Conservation (phyloP, 495 filamentous ascomycete genomes). For the Trichoderma erinaceum region DNA sequence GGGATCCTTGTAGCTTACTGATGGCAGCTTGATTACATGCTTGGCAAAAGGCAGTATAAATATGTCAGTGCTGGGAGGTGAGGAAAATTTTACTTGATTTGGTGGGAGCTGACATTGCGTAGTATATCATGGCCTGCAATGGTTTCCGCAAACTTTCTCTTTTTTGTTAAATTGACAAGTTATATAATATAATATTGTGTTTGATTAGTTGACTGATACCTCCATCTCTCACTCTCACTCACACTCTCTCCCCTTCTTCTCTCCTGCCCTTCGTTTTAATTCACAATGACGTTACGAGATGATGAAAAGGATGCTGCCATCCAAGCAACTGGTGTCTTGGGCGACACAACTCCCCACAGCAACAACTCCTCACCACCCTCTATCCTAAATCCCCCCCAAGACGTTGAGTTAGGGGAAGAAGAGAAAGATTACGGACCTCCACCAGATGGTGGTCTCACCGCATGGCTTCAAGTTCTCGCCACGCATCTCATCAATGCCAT, state of each 20-base stretch:
- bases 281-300: conserved; percentile 4
- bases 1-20: neutral
- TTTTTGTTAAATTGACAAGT: neutral
- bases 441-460: conserved; percentile 35
- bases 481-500: conserved; percentile 35
- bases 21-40: neutral
- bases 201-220: neutral
- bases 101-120: neutral
- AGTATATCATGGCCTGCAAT: neutral
- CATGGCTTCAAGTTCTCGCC: conserved; percentile 40
- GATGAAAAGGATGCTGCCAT: neutral
- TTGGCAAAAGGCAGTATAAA: neutral
- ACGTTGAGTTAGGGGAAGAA: neutral
- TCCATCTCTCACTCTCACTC: neutral
- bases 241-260: neutral
- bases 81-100: neutral
- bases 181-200: neutral
- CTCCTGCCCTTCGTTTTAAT: neutral
- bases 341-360: neutral
- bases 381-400: neutral
- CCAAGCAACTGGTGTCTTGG: neutral
- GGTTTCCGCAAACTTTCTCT: neutral
- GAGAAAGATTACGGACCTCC: conserved; percentile 21
- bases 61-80: neutral
- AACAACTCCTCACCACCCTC: neutral